These are phyloP conservation scores for Bipolaris sorokiniana DNA, from an alignment of 2,329 filamentous ascomycete species.

Conservation along the genomic window DNA sequence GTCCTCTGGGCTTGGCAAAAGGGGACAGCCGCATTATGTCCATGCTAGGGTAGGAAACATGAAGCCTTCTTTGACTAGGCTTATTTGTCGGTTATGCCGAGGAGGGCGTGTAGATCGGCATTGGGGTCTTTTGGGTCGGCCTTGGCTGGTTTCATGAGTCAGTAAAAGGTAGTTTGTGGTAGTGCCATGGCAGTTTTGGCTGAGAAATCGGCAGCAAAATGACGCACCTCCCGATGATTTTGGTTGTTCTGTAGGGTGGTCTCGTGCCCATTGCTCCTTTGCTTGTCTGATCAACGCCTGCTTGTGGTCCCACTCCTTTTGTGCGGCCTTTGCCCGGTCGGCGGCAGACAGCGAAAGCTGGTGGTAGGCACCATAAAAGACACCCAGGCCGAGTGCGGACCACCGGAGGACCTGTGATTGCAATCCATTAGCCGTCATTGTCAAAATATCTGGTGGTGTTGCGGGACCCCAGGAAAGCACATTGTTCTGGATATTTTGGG, in stretches of 20 bases:
- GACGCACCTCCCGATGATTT: slow-evolving; percentile 42
- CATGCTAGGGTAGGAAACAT: slow-evolving; percentile 33
- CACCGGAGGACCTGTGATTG: slow-evolving; percentile 85
- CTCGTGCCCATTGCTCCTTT: slow-evolving; percentile 87
- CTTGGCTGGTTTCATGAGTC: slow-evolving; percentile 48
- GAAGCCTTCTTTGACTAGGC: not conserved
- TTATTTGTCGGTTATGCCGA: slow-evolving; percentile 48
- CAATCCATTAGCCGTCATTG: slow-evolving; percentile 31
- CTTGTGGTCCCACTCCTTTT: slow-evolving; percentile 90
- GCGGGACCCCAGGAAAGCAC: not conserved
- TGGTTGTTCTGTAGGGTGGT: slow-evolving; percentile 57
- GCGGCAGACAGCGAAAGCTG: slow-evolving; percentile 78
- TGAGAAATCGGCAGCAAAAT: not conserved
- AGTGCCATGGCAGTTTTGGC: not conserved
- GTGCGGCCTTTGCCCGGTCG: slow-evolving; percentile 71
- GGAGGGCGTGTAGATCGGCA: slow-evolving; percentile 83
- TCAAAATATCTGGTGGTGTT: slow-evolving; percentile 1
- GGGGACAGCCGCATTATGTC: slow-evolving; percentile 23
- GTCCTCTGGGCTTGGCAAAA: slow-evolving; percentile 16
- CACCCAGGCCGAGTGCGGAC: slow-evolving; percentile 86
- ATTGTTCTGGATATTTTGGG: not conserved
- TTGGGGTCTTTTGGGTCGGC: slow-evolving; percentile 81
- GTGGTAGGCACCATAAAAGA: slow-evolving; percentile 96
- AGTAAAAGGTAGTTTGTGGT: not conserved
- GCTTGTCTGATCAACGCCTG: slow-evolving; percentile 89